Evolutionary conservation across 1,284 basidiomycete species (phyloP).

Genomic region (Meira nashicola): DNA sequence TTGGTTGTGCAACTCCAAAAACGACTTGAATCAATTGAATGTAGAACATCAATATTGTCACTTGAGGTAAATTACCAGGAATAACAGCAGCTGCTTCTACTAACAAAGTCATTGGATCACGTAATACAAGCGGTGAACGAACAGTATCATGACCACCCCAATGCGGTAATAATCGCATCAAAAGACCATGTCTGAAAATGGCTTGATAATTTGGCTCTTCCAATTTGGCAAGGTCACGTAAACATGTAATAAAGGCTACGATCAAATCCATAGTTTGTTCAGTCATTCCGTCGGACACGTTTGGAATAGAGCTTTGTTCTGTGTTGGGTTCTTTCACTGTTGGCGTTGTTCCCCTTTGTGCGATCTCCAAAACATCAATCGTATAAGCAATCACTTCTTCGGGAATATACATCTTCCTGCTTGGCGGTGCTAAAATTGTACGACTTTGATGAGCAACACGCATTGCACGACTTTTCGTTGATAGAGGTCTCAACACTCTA

Average conservation of each 20-base stretch:
- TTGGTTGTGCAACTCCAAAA: constrained; percentile 50
- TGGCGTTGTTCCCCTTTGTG: constrained; percentile 37
- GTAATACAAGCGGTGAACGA: constrained; percentile 44
- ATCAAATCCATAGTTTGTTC: constrained; percentile 35
- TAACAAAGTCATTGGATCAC: constrained; percentile 46
- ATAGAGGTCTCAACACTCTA: constrained; percentile 43
- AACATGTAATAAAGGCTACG: constrained; percentile 34
- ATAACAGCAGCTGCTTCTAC: constrained; percentile 45
- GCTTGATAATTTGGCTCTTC: neutral
- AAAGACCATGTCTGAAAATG: constrained; percentile 42
- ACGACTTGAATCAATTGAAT: constrained; percentile 46
- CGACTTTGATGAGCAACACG: constrained; percentile 32
- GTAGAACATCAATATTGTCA: constrained; percentile 52
- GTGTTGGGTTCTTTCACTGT: constrained; percentile 20
- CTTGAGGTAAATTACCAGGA: constrained; percentile 40
- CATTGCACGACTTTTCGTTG: constrained; percentile 25
- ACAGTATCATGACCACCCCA: constrained; percentile 49
- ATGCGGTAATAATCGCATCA: constrained; percentile 49
- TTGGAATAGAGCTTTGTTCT: neutral
- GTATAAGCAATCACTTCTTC: constrained; percentile 51
- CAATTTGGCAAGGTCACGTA: constrained; percentile 28
- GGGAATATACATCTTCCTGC: constrained; percentile 45
- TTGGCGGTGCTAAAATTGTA: constrained; percentile 41
- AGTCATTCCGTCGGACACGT: constrained; percentile 33
- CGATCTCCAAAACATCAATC: constrained; percentile 43